A percentile compares a stretch with the other conserved stretches of the same genome.
Conservation (phyloP, 2,329 filamentous ascomycete genomes). For the Graphium sp. region DNA sequence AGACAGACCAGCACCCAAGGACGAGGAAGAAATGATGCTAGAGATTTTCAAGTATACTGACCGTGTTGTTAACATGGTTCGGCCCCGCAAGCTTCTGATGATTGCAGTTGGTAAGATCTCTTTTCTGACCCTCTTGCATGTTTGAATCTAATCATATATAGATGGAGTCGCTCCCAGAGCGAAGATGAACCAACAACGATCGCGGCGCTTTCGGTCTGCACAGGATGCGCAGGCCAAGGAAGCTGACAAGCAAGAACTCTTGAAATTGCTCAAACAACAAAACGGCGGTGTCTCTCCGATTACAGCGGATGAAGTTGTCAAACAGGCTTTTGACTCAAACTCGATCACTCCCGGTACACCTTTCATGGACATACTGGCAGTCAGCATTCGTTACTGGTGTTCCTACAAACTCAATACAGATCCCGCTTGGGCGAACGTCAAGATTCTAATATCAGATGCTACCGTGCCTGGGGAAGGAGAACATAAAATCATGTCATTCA, state of each 20-base stretch:
- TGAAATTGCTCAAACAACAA: constrained; percentile 70
- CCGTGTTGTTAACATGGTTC: constrained; percentile 95
- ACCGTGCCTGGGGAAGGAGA: constrained; percentile 96
- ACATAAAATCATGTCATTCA: constrained; percentile 98
- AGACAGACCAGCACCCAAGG: constrained; percentile 74
- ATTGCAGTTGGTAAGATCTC: constrained; percentile 88
- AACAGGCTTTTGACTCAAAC: constrained; percentile 85
- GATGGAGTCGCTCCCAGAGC: constrained; percentile 94
- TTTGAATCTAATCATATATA: constrained; percentile 14
- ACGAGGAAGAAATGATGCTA: constrained; percentile 98
- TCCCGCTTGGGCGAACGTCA: constrained; percentile 86
- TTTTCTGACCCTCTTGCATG: constrained; percentile 9
- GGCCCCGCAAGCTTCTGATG: constrained; percentile 88
- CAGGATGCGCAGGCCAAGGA: constrained; percentile 92
- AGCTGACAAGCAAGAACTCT: constrained; percentile 73
- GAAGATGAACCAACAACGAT: constrained; percentile 99
- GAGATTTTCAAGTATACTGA: constrained; percentile 99
- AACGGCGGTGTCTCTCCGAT: constrained; percentile 39
- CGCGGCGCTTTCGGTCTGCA: constrained; percentile 82
- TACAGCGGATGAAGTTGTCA: constrained; percentile 35
- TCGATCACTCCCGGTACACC: constrained; percentile 90
- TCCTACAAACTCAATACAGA: constrained; percentile 96
- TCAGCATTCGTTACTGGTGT: constrained; percentile 88
- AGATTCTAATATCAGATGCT: constrained; percentile 96
- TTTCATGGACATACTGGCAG: constrained; percentile 92